phyloP scores from a whole-genome alignment of 768 basidiomycete genomes.

The Tulasnella sp. region DNA sequence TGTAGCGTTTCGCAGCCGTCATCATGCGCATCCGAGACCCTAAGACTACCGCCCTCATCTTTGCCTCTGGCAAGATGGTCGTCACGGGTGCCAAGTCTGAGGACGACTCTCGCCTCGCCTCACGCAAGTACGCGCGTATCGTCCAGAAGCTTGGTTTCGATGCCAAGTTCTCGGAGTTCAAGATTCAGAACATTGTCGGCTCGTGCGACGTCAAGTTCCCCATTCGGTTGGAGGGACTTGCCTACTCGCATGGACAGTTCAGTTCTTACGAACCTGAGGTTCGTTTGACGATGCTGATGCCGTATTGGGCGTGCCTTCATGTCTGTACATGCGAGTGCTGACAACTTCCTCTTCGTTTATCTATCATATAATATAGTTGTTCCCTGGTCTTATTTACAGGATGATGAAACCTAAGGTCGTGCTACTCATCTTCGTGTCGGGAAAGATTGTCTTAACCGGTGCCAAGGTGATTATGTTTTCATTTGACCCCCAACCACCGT shows the following conservation, averaged over 20 bases:
- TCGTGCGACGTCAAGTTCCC: conserved; percentile 99
- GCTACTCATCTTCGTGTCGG: conserved; percentile 94
- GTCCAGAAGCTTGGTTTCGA: conserved; percentile 99
- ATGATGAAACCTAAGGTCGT: conserved; percentile 99
- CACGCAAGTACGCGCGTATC: conserved; percentile 97
- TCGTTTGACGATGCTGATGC: not conserved
- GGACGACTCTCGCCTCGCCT: conserved; percentile 92
- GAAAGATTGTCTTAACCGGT: conserved; percentile 97
- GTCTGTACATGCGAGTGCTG: not conserved
- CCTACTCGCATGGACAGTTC: conserved; percentile 96
- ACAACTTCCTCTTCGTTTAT: conserved; percentile 18
- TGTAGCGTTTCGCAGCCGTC: conserved; percentile 99
- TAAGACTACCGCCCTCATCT: conserved; percentile 98
- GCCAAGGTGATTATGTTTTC: conserved; percentile 66
- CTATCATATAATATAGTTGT: conserved; percentile 52
- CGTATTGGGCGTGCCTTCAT: not conserved
- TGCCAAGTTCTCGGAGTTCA: conserved; percentile 98
- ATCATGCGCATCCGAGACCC: conserved; percentile 99
- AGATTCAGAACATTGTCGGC: conserved; percentile 99
- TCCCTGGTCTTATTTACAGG: conserved; percentile 97
- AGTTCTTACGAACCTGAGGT: conserved; percentile 98
- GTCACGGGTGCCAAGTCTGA: conserved; percentile 99
- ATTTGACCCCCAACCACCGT: conserved; percentile 1
- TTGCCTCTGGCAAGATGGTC: conserved; percentile 99
- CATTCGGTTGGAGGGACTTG: conserved; percentile 92